These are phyloP conservation scores for Arabidopsis thaliana DNA, from an alignment of 345 rosid genomes.

Conservation along the genomic window DNA sequence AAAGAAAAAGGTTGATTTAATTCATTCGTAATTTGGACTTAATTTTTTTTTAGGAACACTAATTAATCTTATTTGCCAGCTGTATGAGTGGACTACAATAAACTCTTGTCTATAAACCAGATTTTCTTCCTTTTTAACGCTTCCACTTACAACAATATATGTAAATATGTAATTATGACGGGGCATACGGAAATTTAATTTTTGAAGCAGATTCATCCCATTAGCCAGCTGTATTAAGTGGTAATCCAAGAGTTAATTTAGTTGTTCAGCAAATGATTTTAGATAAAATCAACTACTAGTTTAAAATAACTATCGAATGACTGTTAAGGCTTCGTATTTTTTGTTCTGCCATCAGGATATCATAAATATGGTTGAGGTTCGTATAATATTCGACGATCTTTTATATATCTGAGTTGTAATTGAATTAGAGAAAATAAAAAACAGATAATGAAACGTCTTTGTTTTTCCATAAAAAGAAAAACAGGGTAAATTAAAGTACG, in stretches of 20 bases:
- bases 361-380: neutral
- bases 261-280: neutral
- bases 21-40: neutral
- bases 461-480: constrained; percentile 41
- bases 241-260: neutral
- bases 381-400: neutral
- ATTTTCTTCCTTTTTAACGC: neutral
- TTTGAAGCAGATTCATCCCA: neutral
- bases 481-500: constrained; percentile 37
- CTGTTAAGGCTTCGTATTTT: neutral
- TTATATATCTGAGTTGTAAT: neutral
- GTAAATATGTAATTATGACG: neutral
- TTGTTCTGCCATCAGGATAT: neutral
- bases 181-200: neutral
- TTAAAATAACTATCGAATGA: neutral
- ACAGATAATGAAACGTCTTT: constrained; percentile 43
- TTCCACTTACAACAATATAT: neutral
- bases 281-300: neutral
- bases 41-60: neutral
- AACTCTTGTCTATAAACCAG: constrained; percentile 1
- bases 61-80: constrained; percentile 1
- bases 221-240: constrained; percentile 3
- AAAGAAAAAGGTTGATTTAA: neutral
- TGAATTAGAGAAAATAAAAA: neutral
- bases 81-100: constrained; percentile 14